Base-by-base conservation (phyloP, 2,329 filamentous ascomycete species). In the Cryphonectria naterciae region DNA sequence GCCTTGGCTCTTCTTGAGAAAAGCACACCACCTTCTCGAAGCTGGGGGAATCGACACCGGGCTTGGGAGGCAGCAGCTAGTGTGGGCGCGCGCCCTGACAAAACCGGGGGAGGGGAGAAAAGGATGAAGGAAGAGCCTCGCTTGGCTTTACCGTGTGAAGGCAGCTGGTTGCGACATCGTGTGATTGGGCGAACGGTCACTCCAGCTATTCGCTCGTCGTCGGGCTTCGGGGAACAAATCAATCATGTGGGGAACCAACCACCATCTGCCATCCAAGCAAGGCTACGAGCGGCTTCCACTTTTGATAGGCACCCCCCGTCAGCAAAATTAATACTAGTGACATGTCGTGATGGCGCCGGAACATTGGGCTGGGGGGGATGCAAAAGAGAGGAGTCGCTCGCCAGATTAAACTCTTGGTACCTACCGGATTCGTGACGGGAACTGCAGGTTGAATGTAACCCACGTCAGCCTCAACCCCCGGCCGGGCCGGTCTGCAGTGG, bases 371-470 rank as follows among this genome's bases (percentile, higher is more conserved):
- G 46, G 11, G 19, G 7, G 49, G 60, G 13, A 10, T 35, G 58
- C 58, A 37, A 22, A 37, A 22, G 28, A 10, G 19, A 25, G 37
- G 39, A 35, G 46, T 41, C 37, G 28, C 7, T 56, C 60, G 35
- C 15, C 67, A 68, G 39, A 32, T 64, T 11, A 41, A n/a, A 28
- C 15, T 28, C 25, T 56, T 46, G 11, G 54, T 60, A 68, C 67
- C 67, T 68, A 58, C 67, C 67, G 25, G 35, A 68, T 68, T 25
- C 41, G 67, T 68, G 35, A 65, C 56, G 46, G 67, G 35, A 32
- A 6, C 52, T 63, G 58, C 22, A 68, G 49, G 46, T 6, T n/a
- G 5, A 8, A 49, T 49, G 46, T 22, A n/a, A 49, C 46, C 67
- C 35, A 43, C 5, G 19, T 32, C 46, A 37, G 19, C 67, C 35